These are phyloP conservation scores for Tagetes erecta DNA, from an alignment of 129 eudicot species.

Conservation along the genomic window DNA sequence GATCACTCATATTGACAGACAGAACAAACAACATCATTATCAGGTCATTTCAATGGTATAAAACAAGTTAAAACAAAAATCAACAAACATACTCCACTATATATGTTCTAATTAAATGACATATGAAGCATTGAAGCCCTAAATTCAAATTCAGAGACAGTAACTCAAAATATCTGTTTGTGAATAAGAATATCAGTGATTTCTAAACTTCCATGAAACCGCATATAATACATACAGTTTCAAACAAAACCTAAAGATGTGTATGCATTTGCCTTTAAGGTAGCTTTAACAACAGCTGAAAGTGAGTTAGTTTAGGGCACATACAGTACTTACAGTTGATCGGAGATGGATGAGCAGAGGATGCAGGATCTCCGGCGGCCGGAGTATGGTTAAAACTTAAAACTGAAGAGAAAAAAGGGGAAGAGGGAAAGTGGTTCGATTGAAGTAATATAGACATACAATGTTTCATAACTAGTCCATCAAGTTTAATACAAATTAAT, in stretches of 20 bases:
- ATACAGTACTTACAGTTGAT: conserved; percentile 29
- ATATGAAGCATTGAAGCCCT: not conserved
- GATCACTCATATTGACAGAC: no score
- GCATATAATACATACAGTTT: not conserved
- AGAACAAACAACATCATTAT: no score
- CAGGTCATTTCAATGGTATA: not conserved
- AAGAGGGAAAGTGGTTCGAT: conserved; percentile 31
- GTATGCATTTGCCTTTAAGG: not conserved
- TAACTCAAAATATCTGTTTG: not conserved
- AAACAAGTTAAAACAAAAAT: not conserved
- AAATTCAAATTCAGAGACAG: not conserved
- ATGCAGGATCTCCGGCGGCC: conserved; percentile 26
- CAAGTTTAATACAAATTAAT: not conserved
- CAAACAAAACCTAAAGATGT: not conserved
- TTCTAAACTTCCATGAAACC: conserved; percentile 5
- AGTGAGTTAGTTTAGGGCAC: conserved; percentile 5
- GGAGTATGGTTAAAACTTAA: not conserved
- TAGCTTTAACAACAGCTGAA: not conserved
- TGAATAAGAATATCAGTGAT: not conserved
- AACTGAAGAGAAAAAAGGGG: not conserved
- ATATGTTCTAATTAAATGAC: not conserved
- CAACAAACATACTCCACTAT: not conserved
- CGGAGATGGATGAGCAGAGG: conserved; percentile 9
- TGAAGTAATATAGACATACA: not conserved
- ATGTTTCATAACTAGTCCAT: conserved; percentile 22